Conservation (phyloP, 306 rosid genomes). For the Citrullus amarus region DNA sequence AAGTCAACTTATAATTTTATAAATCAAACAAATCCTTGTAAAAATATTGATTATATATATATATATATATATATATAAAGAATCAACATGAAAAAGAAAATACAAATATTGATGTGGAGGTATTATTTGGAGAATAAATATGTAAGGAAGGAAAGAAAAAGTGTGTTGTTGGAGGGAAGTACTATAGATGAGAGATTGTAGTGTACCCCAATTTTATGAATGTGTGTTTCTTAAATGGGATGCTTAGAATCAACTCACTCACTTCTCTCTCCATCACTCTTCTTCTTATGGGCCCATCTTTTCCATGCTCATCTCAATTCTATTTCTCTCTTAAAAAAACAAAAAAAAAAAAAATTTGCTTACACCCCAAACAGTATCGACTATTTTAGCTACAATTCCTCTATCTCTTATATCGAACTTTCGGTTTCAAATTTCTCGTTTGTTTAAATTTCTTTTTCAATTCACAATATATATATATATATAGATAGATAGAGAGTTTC, state of each 20-base stretch:
- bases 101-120: background rate
- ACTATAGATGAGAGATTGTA: background rate
- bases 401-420: too few relatives aligned
- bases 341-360: background rate
- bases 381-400: background rate
- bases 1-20: too few relatives aligned
- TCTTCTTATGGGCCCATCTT: background rate
- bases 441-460: too few relatives aligned
- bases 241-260: conserved; percentile 2
- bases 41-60: too few relatives aligned
- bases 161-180: background rate
- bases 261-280: background rate
- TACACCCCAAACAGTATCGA: background rate
- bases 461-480: too few relatives aligned
- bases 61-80: too few relatives aligned
- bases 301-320: background rate
- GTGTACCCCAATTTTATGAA: background rate
- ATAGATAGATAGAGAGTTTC: too few relatives aligned
- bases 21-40: too few relatives aligned
- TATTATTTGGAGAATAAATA: background rate
- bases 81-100: too few relatives aligned
- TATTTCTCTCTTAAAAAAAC: background rate
- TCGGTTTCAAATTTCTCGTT: too few relatives aligned
- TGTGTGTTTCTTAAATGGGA: conserved; percentile 1
- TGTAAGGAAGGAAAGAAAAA: background rate